Percentiles rank a stretch among this genome's conserved stretches.
Evolutionary conservation across 164 flowering plant genomes (phyloP).

Genomic region (Dillenia suffruticosa): DNA sequence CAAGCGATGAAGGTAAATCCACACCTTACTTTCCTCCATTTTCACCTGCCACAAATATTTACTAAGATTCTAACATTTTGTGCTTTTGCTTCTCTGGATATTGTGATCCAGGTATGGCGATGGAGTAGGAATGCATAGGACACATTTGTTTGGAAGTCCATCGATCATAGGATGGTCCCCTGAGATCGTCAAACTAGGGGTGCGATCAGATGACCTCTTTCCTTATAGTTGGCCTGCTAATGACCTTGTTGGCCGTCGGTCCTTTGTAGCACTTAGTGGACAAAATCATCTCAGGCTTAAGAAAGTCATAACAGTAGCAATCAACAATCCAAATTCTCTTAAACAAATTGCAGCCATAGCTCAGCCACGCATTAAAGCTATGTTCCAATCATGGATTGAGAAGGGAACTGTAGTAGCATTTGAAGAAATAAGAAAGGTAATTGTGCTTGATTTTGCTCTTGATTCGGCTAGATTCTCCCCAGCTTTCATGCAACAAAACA

Average conservation of each 20-base stretch:
- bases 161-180: constrained; percentile 43
- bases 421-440: constrained; percentile 36
- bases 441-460: too few species aligned
- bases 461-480: too few species aligned
- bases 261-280: constrained; percentile 31
- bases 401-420: constrained; percentile 14
- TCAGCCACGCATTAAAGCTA: constrained; percentile 26
- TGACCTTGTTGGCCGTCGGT: constrained; percentile 31
- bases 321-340: constrained; percentile 30
- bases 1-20: constrained; percentile 28
- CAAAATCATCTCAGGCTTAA: constrained; percentile 26
- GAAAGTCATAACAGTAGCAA: constrained; percentile 17
- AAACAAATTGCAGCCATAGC: constrained; percentile 21
- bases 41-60: too few species aligned
- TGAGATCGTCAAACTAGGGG: constrained; percentile 30
- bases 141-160: constrained; percentile 48
- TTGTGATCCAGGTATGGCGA: constrained; percentile 41
- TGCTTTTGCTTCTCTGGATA: too few species aligned
- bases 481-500: too few species aligned
- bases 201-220: constrained; percentile 25
- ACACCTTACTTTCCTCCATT: background rate
- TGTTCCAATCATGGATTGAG: constrained; percentile 23
- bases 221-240: constrained; percentile 24
- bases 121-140: constrained; percentile 39
- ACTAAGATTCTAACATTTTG: too few species aligned